Percentiles rank a stretch among this genome's conserved stretches.
Conservation (phyloP, 257 asterid genomes). For the Lithospermum erythrorhizon region DNA sequence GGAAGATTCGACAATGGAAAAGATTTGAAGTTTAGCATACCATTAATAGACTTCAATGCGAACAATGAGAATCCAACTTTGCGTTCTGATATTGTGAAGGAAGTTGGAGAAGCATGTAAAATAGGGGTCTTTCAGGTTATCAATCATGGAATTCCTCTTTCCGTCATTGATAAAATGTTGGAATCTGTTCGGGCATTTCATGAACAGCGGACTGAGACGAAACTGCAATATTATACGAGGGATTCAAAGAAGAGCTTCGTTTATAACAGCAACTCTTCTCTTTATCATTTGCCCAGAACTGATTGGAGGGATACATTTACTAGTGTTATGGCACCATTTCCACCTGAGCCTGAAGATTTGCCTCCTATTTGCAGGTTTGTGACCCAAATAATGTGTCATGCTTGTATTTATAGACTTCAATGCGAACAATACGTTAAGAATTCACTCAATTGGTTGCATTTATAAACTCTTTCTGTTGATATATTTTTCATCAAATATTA, state of each 20-base stretch:
- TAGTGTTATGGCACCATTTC: slow-evolving; percentile 12
- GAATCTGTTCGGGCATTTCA: background rate
- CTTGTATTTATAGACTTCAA: too few species aligned
- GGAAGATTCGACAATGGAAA: too few species aligned
- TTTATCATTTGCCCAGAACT: slow-evolving; percentile 3
- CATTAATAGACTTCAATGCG: background rate
- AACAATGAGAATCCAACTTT: background rate
- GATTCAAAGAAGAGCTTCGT: slow-evolving; percentile 11
- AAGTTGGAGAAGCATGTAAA: slow-evolving; percentile 5
- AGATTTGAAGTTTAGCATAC: background rate
- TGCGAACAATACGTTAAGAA: too few species aligned
- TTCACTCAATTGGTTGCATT: too few species aligned
- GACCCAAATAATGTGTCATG: too few species aligned
- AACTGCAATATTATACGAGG: slow-evolving; percentile 6
- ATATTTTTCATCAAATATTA: too few species aligned
- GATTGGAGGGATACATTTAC: slow-evolving; percentile 14
- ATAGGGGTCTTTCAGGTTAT: slow-evolving; percentile 12
- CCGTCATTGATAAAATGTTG: slow-evolving; percentile 12
- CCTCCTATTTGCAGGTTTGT: slow-evolving; percentile 9
- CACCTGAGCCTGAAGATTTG: slow-evolving; percentile 8
- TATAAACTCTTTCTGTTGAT: too few species aligned
- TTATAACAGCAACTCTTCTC: slow-evolving; percentile 13
- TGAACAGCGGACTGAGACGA: slow-evolving; percentile 7
- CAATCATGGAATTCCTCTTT: slow-evolving; percentile 8
- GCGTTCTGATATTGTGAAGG: background rate